These are phyloP conservation scores for Senna siamea DNA, from an alignment of 306 rosid species.

Conservation along the genomic window DNA sequence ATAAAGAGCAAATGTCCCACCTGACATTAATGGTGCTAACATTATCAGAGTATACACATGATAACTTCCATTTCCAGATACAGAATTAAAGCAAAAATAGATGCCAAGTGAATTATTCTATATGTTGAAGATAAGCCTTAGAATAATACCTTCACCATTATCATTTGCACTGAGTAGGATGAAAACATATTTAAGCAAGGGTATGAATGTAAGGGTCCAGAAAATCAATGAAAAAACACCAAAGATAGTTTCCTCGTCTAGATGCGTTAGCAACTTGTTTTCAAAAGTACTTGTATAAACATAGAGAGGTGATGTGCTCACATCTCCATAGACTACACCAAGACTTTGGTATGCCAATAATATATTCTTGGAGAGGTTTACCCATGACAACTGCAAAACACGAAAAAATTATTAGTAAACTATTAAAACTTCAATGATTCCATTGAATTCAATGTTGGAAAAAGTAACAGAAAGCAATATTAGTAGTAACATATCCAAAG, in stretches of 20 bases:
- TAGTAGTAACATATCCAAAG: not conserved
- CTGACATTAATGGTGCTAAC: constrained; percentile 43
- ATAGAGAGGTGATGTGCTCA: constrained; percentile 85
- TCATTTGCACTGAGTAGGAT: constrained; percentile 73
- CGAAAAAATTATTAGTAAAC: not conserved
- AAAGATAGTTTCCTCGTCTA: constrained; percentile 66
- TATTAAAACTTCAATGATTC: not conserved
- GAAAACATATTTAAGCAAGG: constrained; percentile 73
- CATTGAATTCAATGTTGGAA: not conserved
- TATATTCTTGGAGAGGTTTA: constrained; percentile 55
- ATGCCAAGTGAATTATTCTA: not conserved
- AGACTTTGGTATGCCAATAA: constrained; percentile 82
- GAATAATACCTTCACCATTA: constrained; percentile 73
- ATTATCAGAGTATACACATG: constrained; percentile 8
- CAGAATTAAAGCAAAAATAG: constrained; percentile 21
- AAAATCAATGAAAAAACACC: constrained; percentile 83
- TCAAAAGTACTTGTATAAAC: constrained; percentile 62
- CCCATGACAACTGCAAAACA: constrained; percentile 63
- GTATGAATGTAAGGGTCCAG: constrained; percentile 77
- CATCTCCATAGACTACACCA: constrained; percentile 85
- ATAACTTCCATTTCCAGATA: constrained; percentile 30
- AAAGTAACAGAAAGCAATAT: not conserved
- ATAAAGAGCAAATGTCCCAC: constrained; percentile 84
- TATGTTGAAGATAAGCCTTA: constrained; percentile 3
- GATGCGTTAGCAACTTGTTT: constrained; percentile 51